Base-by-base conservation (phyloP, 2,329 filamentous ascomycete species). In the Pestalotiopsis sp. region DNA sequence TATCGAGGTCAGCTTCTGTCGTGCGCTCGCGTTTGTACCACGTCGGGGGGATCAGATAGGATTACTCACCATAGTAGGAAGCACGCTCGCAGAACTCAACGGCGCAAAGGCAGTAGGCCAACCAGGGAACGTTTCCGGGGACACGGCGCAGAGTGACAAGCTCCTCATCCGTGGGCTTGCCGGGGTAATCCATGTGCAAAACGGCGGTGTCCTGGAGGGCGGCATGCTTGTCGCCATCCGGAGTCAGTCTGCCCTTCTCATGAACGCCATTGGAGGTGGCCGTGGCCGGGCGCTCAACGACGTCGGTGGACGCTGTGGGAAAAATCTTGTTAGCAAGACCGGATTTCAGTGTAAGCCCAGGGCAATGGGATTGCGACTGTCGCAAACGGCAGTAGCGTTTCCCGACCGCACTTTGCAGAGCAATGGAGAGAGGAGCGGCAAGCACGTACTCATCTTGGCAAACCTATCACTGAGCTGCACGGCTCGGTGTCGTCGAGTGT, bases 41-140 rank as follows among this genome's bases (percentile, higher is more conserved):
- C 4, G 1, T 14, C 25, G 1, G 27, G 7, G 23, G 57, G 3
- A 0, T 14, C 23, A 2, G 4, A 27, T n/a, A 52, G 36, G 1
- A 23, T 3, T 65, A 57, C 70, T 85, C 80, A 70, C 88, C 88
- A 74, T 89, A 89, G 80, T 87, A 90, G 0, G 87, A 89, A 3
- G 87, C 88, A 67, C 89, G 81, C 74, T 91, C 89, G 67, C 86
- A 87, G 69, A 90, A 86, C 71, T 90, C 89, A 41, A 90, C 87
- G 5, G 86, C 72, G 70, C 88, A 90, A 38, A 90, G 84, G 2
- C 86, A 74, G 72, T 87, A 90, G 17, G 86, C 84, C 2, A 86
- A 80, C 14, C 78, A 68, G 0, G 88, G 87, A 2, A 90, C 80
- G 2, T 73, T 78, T 58, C 82, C 87, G n/a, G 86, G 78, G 6